Evolutionary conservation across 306 rosid genomes (phyloP), one percentile per base, ranked within the genome.

Genomic region (Pachyrhizus erosus): DNA sequence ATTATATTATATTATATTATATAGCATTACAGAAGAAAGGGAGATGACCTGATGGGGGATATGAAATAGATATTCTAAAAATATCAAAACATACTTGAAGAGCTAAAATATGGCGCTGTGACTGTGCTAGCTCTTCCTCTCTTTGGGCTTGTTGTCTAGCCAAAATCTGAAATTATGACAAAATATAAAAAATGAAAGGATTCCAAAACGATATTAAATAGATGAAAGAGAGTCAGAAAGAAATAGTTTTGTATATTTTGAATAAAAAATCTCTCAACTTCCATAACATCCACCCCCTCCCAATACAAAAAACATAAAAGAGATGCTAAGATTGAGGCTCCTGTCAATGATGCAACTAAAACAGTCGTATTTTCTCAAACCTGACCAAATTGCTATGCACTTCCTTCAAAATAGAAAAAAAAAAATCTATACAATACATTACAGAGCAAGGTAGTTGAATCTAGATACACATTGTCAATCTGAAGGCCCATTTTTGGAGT

Each of bases 101-200:
- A n/a, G 97, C 98, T 81, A 93, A 89, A 76, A 96, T 96, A 82
- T 96, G 99, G 82, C 98, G 89, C 83, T 96, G 99, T 43, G 99
- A 92, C 75, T 91, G 97, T 83, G 97, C 86, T 74, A 96, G 87
- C 83, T 96, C 98, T 84, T 96, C 99, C 87, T 93, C 99, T 82
- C 98, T 92, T 77, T 96, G 99, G 18, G 98, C 99, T 88, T 96
- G 98, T 87, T 93, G 99, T 90, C 99, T 96, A 31, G 99, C 99
- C 88, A 96, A 83, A 84, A 93, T 52, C 99, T 96, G 94, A 79
- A 88, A 78, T 83, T 82, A 65, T 55, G 57, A 51, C 23, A 73
- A 39, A 0, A 57, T 75, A 79, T 42, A 78, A 67, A 34, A 72
- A 45, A 62, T 29, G 79, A 49, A 24, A 68, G 18, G 51, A 66